phyloP scores from a whole-genome alignment of 345 rosid genomes.

The Anacardium occidentale region DNA sequence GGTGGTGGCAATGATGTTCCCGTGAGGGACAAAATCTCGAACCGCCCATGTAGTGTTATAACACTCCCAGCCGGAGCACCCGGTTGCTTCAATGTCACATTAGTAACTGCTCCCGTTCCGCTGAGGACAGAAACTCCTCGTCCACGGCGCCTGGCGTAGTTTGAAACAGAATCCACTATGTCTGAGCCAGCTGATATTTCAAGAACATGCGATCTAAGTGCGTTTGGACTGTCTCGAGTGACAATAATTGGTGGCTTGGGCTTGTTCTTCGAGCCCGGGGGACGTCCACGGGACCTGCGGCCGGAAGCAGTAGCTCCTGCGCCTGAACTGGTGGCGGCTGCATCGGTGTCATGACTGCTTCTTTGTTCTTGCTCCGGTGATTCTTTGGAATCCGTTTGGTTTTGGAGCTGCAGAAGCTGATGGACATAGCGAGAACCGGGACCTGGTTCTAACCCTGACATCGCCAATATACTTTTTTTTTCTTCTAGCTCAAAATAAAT shows the following conservation, averaged over 20 bases:
- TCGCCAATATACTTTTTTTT: not conserved
- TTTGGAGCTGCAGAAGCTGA: slow-evolving; percentile 42
- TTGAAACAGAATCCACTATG: slow-evolving; percentile 49
- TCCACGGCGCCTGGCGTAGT: slow-evolving; percentile 57
- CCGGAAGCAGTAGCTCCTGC: slow-evolving; percentile 36
- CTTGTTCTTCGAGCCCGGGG: slow-evolving; percentile 71
- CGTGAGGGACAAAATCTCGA: slow-evolving; percentile 64
- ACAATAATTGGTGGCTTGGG: slow-evolving; percentile 64
- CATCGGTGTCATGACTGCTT: slow-evolving; percentile 32
- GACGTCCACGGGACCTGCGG: slow-evolving; percentile 73
- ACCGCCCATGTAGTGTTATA: slow-evolving; percentile 65
- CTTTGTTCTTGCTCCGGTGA: slow-evolving; percentile 35
- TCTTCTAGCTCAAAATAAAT: not conserved
- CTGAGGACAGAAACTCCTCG: slow-evolving; percentile 66
- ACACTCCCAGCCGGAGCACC: slow-evolving; percentile 54
- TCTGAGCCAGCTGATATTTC: slow-evolving; percentile 64
- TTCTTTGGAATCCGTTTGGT: slow-evolving; percentile 21
- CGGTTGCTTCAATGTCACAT: slow-evolving; percentile 64
- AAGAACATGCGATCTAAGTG: slow-evolving; percentile 60
- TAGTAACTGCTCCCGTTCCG: slow-evolving; percentile 61
- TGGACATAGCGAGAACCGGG: slow-evolving; percentile 37
- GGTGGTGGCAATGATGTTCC: slow-evolving; percentile 76
- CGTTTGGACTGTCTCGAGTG: slow-evolving; percentile 65
- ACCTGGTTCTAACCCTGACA: slow-evolving; percentile 35
- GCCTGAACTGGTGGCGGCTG: slow-evolving; percentile 34